Base-by-base conservation (phyloP, 2,329 filamentous ascomycete species). In the Fusarium virguliforme region DNA sequence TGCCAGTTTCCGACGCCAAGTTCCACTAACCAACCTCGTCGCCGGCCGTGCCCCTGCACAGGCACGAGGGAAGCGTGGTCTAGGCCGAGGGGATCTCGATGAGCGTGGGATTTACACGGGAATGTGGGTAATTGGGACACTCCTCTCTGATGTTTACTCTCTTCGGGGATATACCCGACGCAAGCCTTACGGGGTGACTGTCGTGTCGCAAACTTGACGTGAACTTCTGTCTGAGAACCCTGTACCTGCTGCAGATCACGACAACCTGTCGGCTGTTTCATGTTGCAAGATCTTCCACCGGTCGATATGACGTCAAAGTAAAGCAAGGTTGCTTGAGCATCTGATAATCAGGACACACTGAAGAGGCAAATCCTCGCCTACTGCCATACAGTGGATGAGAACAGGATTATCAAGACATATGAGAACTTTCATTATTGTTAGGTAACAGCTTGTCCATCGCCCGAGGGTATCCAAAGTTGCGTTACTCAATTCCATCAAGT, bases 191-290 rank as follows among this genome's bases (percentile, higher is more conserved):
- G 50, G 32, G 32, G 34, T 54, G 6, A 26, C 18, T 22, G 8
- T n/a, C 4, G 28, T 38, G 51, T 28, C 24, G 24, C 50, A 53
- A 32, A 22, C 41, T 22, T 28, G 18, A 59, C 43, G 37, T n/a
- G 38, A 12, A 48, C 38, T 10, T 26, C 37, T 57, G 43, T 35
- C 54, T 37, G 40, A 38, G 34, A 60, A 67, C 37, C 43, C 37
- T 65, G 48, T 37, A 38, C 56, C 65, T 28, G 28, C 57, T 70
- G 65, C 59, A 62, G 68, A 71, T 72, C 68, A 67, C 67, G 62
- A 43, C 56, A 72, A 13, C 34, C 35, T 62, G 59, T 48, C 68
- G 56, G 32, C 57, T 64, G 69, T 72, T 72, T 67, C 69, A 72
- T 48, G 15, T 60, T 53, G 26, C 40, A 28, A 40, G 26, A 58